Conservation (phyloP, 2,329 filamentous ascomycete genomes). For the Raffaelea ambrosiae region DNA sequence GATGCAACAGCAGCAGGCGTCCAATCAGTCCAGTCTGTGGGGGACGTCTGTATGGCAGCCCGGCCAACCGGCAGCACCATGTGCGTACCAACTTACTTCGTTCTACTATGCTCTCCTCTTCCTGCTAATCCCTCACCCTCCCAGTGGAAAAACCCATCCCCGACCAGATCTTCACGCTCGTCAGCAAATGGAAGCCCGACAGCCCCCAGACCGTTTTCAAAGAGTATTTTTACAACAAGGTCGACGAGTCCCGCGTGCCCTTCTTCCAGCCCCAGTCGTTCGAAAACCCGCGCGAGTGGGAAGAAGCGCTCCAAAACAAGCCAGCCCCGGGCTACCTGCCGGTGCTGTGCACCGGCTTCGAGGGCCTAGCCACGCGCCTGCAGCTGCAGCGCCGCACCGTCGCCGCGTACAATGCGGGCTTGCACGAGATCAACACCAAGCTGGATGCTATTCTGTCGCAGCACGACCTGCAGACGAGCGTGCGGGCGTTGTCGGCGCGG, state of each 20-base stretch:
- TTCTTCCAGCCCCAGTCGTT: slow-evolving; percentile 63
- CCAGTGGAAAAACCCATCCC: slow-evolving; percentile 62
- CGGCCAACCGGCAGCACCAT: slow-evolving; percentile 35
- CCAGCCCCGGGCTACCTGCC: slow-evolving; percentile 70
- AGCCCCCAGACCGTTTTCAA: slow-evolving; percentile 66
- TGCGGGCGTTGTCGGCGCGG: slow-evolving; percentile 63
- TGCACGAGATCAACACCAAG: slow-evolving; percentile 73
- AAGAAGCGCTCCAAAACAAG: slow-evolving; percentile 73
- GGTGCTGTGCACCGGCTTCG: slow-evolving; percentile 66
- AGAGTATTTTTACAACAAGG: slow-evolving; percentile 81
- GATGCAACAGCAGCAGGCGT: slow-evolving; percentile 28
- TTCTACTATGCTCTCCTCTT: slow-evolving; percentile 10
- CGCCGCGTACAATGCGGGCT: slow-evolving; percentile 57
- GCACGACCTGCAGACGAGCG: slow-evolving; percentile 69
- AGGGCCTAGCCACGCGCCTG: slow-evolving; percentile 62
- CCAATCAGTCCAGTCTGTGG: slow-evolving; percentile 23
- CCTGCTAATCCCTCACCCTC: neutral
- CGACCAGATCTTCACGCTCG: slow-evolving; percentile 63
- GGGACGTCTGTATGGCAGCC: slow-evolving; percentile 46
- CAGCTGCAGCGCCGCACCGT: slow-evolving; percentile 64
- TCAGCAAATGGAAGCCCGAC: slow-evolving; percentile 65
- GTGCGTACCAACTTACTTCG: slow-evolving; percentile 21
- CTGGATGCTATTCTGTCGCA: slow-evolving; percentile 64
- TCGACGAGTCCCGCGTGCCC: slow-evolving; percentile 64
- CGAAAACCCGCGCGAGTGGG: slow-evolving; percentile 74